Percentiles rank a stretch among this genome's conserved stretches.
Evolutionary conservation across 2,329 filamentous ascomycete genomes (phyloP).

Genomic region (Hypomyces perniciosus): DNA sequence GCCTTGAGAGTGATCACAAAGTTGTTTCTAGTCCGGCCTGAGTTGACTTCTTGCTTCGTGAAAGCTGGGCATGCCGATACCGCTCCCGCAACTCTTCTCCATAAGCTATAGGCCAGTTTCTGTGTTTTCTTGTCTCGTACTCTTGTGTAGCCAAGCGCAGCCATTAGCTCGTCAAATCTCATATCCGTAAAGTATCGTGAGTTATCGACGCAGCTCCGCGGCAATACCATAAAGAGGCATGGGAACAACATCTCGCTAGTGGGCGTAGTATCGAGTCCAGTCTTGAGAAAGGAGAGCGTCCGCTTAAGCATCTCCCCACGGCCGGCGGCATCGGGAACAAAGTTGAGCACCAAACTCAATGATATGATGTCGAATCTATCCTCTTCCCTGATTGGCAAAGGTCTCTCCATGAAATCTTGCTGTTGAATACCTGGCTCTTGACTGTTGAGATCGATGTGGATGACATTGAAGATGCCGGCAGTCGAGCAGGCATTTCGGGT

Average conservation of each 20-base stretch:
- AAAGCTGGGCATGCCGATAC: constrained; percentile 18
- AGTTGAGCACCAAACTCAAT: constrained; percentile 89
- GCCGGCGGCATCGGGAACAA: constrained; percentile 68
- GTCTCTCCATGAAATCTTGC: constrained; percentile 91
- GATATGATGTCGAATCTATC: constrained; percentile 85
- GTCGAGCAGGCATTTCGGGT: constrained; percentile 77
- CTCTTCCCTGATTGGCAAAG: constrained; percentile 55
- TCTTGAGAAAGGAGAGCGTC: constrained; percentile 62
- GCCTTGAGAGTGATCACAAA: constrained; percentile 69
- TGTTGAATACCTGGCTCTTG: constrained; percentile 74
- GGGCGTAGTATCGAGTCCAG: constrained; percentile 11
- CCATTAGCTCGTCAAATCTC: constrained; percentile 67
- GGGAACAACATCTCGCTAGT: constrained; percentile 44
- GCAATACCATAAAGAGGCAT: constrained; percentile 81
- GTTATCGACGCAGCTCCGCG: constrained; percentile 80
- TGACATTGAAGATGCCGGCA: constrained; percentile 63
- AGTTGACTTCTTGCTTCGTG: constrained; percentile 67
- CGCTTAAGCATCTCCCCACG: constrained; percentile 82
- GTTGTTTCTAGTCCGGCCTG: constrained; percentile 77
- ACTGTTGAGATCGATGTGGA: constrained; percentile 85
- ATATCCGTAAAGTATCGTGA: constrained; percentile 80
- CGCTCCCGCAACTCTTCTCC: constrained; percentile 45
- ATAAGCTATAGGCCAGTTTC: constrained; percentile 88
- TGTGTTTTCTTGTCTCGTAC: constrained; percentile 65
- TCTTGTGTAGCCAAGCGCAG: constrained; percentile 64